Base-by-base conservation (phyloP, 352 stramenopile genomes). In the Thalassiosira mediterranea region DNA sequence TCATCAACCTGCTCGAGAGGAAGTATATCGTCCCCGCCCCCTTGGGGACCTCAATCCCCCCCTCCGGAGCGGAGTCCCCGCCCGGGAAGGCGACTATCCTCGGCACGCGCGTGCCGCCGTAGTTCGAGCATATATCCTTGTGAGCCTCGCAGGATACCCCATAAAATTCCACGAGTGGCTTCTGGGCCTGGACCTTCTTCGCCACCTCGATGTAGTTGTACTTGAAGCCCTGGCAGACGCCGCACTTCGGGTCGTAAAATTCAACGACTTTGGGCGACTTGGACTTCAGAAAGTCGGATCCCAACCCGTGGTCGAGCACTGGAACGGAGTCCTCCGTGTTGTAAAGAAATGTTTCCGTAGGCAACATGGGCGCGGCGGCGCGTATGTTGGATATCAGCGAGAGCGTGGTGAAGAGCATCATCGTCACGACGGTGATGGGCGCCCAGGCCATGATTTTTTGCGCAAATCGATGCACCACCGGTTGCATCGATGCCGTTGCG, bases 241-340 rank as follows among this genome's bases (percentile, higher is more conserved):
- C 72, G 56, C 72, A 81, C 28, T 37, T 68, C 3, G 57, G 72
- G 25, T 81, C 56, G 65, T 81, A 81, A 25, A 81, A 81, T 72
- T 81, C 72, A 1, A 81, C 59, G 0, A 81, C 72, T 38, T 66
- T 69, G 42, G 62, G 71, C n/a, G 52, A 19, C 19, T 52, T 68
- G 3, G 71, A 70, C 40, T 63, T 73, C 10, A 26, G 63, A 44
- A 66, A 80, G 38, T 80, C 71, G 17, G 28, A 0, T 2, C 52
- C 63, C 0, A 65, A 19, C 26, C 64, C 64, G 34, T 80, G 58
- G n/a, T 80, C 72, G 0, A 75, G 11, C 2, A 80, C 51, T 7
- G 34, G 34, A 13, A 42, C 34, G 34, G 34, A 42, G 34, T 42
- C 34, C 5, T 13, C 5, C 5, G 34, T 42, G 34, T 42, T 42